Evolutionary conservation across 1,139 yeast species (phyloP).

Genomic region (Pichia cactophila): DNA sequence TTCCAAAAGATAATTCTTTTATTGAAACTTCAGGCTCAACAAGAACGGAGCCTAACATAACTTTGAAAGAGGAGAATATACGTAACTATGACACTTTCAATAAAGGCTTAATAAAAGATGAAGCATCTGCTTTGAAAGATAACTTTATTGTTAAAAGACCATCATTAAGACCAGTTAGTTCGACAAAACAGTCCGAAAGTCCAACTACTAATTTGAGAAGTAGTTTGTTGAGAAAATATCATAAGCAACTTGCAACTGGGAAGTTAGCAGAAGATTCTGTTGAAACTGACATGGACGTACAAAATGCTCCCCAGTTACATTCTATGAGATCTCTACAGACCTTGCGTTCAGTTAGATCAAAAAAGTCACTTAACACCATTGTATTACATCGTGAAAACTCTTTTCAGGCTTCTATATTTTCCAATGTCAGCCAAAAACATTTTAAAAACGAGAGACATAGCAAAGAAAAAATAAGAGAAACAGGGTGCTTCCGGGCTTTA

Average conservation of each 20-base stretch:
- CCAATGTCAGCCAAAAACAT: neutral
- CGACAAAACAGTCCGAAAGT: neutral
- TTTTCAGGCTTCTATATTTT: neutral
- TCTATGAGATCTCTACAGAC: neutral
- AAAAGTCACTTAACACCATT: neutral
- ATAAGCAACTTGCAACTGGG: conserved; percentile 5
- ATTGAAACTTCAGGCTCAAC: too few species aligned
- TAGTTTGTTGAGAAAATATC: conserved; percentile 7
- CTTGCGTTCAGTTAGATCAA: neutral
- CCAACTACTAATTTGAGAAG: conserved; percentile 7
- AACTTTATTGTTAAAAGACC: conserved; percentile 1
- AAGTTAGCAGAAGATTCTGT: neutral
- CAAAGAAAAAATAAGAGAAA: neutral
- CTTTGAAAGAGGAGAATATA: too few species aligned
- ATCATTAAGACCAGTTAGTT: conserved; percentile 4
- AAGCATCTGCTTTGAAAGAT: neutral
- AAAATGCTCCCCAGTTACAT: neutral
- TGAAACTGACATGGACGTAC: neutral
- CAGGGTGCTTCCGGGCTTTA: neutral
- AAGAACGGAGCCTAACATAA: too few species aligned
- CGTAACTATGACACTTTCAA: neutral
- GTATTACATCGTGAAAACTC: neutral
- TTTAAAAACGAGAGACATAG: neutral
- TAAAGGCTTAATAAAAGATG: neutral
- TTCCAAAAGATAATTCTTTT: neutral